Conservation (phyloP, 495 filamentous ascomycete genomes). For the Xylaria flabelliformis region DNA sequence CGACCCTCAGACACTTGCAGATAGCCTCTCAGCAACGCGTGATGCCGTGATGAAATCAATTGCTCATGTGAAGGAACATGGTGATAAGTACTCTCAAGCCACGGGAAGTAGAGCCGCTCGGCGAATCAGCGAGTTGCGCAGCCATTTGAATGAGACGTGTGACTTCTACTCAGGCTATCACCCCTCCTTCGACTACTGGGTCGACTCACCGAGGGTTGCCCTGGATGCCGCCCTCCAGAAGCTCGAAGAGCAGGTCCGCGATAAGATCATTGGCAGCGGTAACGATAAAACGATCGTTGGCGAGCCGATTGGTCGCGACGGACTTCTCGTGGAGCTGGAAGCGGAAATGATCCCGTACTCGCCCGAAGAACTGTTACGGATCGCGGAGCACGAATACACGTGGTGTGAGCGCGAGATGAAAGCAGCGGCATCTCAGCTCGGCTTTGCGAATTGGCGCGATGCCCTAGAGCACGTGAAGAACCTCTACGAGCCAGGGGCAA, state of each 20-base stretch:
- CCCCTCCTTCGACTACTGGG: constrained; percentile 59
- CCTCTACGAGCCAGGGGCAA: constrained; percentile 54
- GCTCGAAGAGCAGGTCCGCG: constrained; percentile 40
- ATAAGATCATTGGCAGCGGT: constrained; percentile 48
- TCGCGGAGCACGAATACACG: constrained; percentile 50
- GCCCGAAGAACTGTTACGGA: constrained; percentile 57
- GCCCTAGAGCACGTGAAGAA: constrained; percentile 61
- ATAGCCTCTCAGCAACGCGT: constrained; percentile 39
- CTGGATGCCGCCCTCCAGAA: constrained; percentile 41
- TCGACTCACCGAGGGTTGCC: constrained; percentile 44
- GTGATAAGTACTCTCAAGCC: constrained; percentile 43
- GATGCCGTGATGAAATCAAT: constrained; percentile 35
- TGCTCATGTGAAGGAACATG: constrained; percentile 33
- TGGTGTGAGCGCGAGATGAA: constrained; percentile 54
- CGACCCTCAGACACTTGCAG: constrained; percentile 43
- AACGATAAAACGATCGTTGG: constrained; percentile 56
- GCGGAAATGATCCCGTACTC: constrained; percentile 55
- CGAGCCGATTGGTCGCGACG: constrained; percentile 55
- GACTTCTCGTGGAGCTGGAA: constrained; percentile 49
- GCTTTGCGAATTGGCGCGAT: constrained; percentile 47
- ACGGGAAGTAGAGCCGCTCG: constrained; percentile 52
- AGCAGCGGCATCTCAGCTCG: constrained; percentile 44
- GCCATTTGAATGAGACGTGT: constrained; percentile 48
- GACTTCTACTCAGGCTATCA: constrained; percentile 56
- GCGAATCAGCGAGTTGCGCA: constrained; percentile 42